These are phyloP conservation scores for Diaporthe destruens DNA, from an alignment of 2,329 filamentous ascomycete species.

Conservation along the genomic window DNA sequence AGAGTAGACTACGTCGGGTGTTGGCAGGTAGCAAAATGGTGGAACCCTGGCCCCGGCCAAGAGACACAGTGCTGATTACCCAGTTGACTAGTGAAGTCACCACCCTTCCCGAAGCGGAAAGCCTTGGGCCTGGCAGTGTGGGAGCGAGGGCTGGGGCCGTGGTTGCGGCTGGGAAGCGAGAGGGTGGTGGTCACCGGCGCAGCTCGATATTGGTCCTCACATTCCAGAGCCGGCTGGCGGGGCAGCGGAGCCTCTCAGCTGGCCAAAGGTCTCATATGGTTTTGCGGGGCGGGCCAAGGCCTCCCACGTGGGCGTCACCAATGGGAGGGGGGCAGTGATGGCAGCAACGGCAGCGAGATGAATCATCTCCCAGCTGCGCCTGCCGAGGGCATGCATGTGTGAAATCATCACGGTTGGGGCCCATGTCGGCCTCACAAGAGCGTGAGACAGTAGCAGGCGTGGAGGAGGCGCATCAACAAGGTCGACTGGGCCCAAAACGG, in stretches of 20 bases:
- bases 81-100: slow-evolving; percentile 31
- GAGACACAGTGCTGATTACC: slow-evolving; percentile 39
- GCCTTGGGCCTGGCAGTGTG: neutral
- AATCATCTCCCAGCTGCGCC: slow-evolving; percentile 38
- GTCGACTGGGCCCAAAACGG: slow-evolving; percentile 35
- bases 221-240: slow-evolving; percentile 42
- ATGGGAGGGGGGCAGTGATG: slow-evolving; percentile 12
- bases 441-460: neutral
- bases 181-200: slow-evolving; percentile 39
- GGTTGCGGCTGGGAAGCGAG: slow-evolving; percentile 16
- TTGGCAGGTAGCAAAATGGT: slow-evolving; percentile 24
- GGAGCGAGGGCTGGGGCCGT: slow-evolving; percentile 34
- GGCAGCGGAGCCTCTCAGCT: slow-evolving; percentile 35
- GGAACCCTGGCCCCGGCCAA: slow-evolving; percentile 33
- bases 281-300: slow-evolving; percentile 29
- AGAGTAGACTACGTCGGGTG: slow-evolving; percentile 15
- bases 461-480: slow-evolving; percentile 35
- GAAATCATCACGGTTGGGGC: slow-evolving; percentile 26
- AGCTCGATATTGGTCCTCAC: slow-evolving; percentile 35
- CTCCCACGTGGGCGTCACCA: slow-evolving; percentile 39
- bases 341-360: slow-evolving; percentile 15
- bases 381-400: slow-evolving; percentile 18
- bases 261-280: slow-evolving; percentile 37
- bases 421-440: neutral
- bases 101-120: slow-evolving; percentile 36